Percentiles rank a stretch among this genome's conserved stretches.
Conservation (phyloP, 805 yeast genomes). For the Wickerhamiella cacticola region DNA sequence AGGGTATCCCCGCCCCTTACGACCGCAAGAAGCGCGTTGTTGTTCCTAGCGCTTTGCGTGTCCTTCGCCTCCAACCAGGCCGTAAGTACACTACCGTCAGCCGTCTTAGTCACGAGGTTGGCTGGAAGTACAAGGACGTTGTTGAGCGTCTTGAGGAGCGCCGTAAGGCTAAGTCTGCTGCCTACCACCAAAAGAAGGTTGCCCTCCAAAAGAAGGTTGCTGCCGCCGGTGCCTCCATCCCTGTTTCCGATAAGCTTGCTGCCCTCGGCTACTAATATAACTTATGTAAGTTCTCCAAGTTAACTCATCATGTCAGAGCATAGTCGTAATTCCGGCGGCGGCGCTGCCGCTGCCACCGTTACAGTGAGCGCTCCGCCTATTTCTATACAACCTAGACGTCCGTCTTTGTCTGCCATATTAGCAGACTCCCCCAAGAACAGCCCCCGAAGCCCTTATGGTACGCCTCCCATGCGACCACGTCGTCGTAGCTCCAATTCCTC, state of each 20-base stretch:
- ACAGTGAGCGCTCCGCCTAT: background rate
- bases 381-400: slow-evolving; percentile 1
- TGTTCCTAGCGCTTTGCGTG: slow-evolving; percentile 99
- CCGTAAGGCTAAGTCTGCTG: slow-evolving; percentile 98
- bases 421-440: background rate
- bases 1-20: slow-evolving; percentile 99
- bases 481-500: slow-evolving; percentile 13
- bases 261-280: slow-evolving; percentile 81
- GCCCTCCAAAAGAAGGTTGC: slow-evolving; percentile 87
- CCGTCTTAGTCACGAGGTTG: slow-evolving; percentile 90
- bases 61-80: slow-evolving; percentile 97
- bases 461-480: slow-evolving; percentile 9
- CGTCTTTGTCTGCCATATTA: background rate
- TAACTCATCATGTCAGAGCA: slow-evolving; percentile 1
- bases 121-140: slow-evolving; percentile 99
- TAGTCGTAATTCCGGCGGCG: slow-evolving; percentile 1
- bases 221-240: slow-evolving; percentile 77
- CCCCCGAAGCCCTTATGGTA: slow-evolving; percentile 3
- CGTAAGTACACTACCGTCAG: slow-evolving; percentile 99
- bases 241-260: slow-evolving; percentile 87
- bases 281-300: slow-evolving; percentile 8
- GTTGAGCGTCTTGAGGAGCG: slow-evolving; percentile 97
- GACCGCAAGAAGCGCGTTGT: slow-evolving; percentile 99
- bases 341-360: slow-evolving; percentile 1
- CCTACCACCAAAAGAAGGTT: slow-evolving; percentile 97